phyloP scores from a whole-genome alignment of 768 basidiomycete genomes.

The Lentinula guzmanii region DNA sequence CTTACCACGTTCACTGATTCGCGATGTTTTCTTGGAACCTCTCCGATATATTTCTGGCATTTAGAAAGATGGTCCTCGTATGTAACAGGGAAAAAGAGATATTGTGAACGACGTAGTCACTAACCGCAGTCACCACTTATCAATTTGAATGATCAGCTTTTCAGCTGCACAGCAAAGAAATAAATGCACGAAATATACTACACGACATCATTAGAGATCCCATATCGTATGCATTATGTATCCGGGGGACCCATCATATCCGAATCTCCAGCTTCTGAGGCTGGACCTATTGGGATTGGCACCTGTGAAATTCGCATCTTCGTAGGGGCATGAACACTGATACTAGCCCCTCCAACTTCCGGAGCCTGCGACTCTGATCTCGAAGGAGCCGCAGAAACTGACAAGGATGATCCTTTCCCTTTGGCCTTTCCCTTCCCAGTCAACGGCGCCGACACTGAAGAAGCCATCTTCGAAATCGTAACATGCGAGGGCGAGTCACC shows the following conservation, averaged over 20 bases:
- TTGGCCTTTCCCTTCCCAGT: conserved; percentile 33
- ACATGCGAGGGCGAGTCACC: conserved; percentile 26
- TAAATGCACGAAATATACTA: not conserved
- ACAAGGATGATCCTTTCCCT: conserved; percentile 36
- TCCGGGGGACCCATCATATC: conserved; percentile 29
- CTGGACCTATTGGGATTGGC: conserved; percentile 31
- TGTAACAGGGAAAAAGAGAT: not conserved
- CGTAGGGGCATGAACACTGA: conserved; percentile 42
- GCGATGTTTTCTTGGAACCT: not conserved
- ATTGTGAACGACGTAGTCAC: not conserved
- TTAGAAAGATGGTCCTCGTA: not conserved
- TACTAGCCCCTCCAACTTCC: conserved; percentile 24
- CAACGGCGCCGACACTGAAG: conserved; percentile 41
- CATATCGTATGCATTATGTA: conserved; percentile 11
- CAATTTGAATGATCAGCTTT: not conserved
- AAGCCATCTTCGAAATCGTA: conserved; percentile 29
- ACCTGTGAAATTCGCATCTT: conserved; percentile 54
- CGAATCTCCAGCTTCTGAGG: conserved; percentile 47
- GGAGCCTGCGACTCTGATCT: conserved; percentile 50
- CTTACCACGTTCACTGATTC: not conserved
- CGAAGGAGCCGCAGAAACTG: conserved; percentile 48
- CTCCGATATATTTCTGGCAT: not conserved
- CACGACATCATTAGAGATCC: not conserved
- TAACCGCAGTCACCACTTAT: not conserved
- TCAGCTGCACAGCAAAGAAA: not conserved